Base-by-base conservation (phyloP, 2,329 filamentous ascomycete species). In the Verticillium isaacii region DNA sequence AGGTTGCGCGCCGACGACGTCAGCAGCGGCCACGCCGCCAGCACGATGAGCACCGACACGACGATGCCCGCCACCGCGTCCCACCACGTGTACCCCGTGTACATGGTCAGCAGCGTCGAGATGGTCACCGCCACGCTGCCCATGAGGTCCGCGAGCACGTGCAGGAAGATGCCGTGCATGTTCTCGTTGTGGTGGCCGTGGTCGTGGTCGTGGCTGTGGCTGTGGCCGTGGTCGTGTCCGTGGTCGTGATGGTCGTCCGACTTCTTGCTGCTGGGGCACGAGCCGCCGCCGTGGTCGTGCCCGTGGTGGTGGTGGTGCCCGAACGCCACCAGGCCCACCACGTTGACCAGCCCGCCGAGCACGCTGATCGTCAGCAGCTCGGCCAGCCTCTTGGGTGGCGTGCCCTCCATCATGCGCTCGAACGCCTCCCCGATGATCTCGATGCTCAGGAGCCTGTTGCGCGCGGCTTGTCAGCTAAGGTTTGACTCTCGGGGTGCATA, bases 371-470 rank as follows among this genome's bases (percentile, higher is more conserved):
- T 82, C 58, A 99, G 87, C 32, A 99, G 83, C 77, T 99, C 95
- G 52, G 88, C 85, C 0, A 99, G 82, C 57, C 94, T 85, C 68
- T 93, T 90, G 58, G 96, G 90, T 74, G 96, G 86, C 60, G 89
- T 88, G 5, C 93, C 93, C 64, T 95, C 91, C 69, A 90, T 85
- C 15, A 99, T 83, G 62, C 95, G 83, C 74, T 98, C 94, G 62
- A 94, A 87, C 0, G 94, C 95, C 75, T 99, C 95, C 69, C 96
- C 94, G 68, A 96, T 90, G 70, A 99, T 99, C 73, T 99, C 95
- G 25, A 98, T 82, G 71, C 93, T 97, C 67, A 99, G 93, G 5
- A 99, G 84, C 80, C 90, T 93, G 66, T 3, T 39, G 29, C 9
- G 29, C 9, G 11, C 25, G 4, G 29, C 15, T 12, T 32, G 56